Base-by-base conservation (phyloP, 2,329 filamentous ascomycete species). In the Penicillium sp. region DNA sequence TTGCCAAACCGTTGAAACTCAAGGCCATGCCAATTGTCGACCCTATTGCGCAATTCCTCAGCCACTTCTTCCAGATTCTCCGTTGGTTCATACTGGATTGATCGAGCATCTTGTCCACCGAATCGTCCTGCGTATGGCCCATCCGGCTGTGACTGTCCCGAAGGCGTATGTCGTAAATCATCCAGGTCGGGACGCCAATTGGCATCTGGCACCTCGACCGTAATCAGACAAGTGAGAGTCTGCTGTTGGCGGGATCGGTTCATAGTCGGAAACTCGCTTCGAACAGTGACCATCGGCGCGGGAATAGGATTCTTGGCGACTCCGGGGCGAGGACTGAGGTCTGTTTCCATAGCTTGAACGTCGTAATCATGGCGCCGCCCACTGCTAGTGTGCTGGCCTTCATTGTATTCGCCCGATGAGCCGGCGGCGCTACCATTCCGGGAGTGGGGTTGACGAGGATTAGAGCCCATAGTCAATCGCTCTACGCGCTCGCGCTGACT, bases 1-100 rank as follows among this genome's bases (percentile, higher is more conserved):
- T 94, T 96, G 60, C 94, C 94, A 70, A 99, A 99, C 61, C 90
- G 85, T 68, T 86, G 85, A 68, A 97, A 97, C 69, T 97, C 93
- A 19, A 99, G 80, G 0, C 94, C 93, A 71, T 99, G 94, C 94
- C 94, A 99, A 66, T 97, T 97, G 67, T 99, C 94, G 11, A 99
- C 94, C n/a, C 92, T 87, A 43, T 80, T 84, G 55, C 90, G 86
- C 56, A 99, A 77, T 60, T 87, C 90, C 68, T 97, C 90, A 0
- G 92, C 95, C 69, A 94, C 89, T 61, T 93, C 87, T 52, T 94
- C 88, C 55, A 97, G 73, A 5, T 86, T 86, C 64, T 92, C 89
- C 3, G 85, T 80, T 2, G 89, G 83, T 71, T 95, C 90, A 63
- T 89, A 90, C 1, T 88, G 88, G 57, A 84, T 82, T 60, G 88